phyloP scores from a whole-genome alignment of 1,284 basidiomycete genomes.

The Vanrija sp. region DNA sequence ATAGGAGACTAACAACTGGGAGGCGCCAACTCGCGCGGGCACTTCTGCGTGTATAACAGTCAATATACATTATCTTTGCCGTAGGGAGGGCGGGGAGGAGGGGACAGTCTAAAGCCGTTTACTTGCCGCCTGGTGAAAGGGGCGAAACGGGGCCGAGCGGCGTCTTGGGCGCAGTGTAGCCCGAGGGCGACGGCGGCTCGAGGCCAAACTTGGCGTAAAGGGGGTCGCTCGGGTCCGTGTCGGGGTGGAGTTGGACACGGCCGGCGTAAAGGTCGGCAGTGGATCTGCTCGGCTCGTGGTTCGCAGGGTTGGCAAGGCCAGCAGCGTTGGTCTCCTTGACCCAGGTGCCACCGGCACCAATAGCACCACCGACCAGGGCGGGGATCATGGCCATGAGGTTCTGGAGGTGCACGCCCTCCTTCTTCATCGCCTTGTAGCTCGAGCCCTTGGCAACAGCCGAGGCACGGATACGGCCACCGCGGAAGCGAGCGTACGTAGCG shows the following conservation, averaged over 20 bases:
- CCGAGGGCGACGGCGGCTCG: slow-evolving; percentile 5
- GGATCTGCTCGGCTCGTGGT: slow-evolving; percentile 35
- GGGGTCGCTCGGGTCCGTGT: slow-evolving; percentile 57
- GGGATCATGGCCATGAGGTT: slow-evolving; percentile 83
- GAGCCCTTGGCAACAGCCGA: slow-evolving; percentile 78
- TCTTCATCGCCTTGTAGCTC: slow-evolving; percentile 57
- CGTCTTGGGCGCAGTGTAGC: too few species aligned
- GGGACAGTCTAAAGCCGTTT: too few species aligned
- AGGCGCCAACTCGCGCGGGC: too few species aligned
- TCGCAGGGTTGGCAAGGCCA: slow-evolving; percentile 34
- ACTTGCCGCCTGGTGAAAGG: too few species aligned
- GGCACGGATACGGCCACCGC: slow-evolving; percentile 67
- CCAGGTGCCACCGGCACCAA: slow-evolving; percentile 62
- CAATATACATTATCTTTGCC: too few species aligned
- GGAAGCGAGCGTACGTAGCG: slow-evolving; percentile 69
- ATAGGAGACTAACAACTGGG: too few species aligned
- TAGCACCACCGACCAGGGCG: slow-evolving; percentile 73
- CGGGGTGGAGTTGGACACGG: slow-evolving; percentile 78
- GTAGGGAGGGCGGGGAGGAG: too few species aligned
- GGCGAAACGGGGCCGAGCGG: too few species aligned
- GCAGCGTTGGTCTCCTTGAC: slow-evolving; percentile 21
- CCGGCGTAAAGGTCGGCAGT: slow-evolving; percentile 54
- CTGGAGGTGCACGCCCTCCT: slow-evolving; percentile 55
- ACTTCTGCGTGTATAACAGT: too few species aligned
- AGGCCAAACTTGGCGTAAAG: slow-evolving; percentile 40